These are phyloP conservation scores for Boletus pseudopeckii DNA, from an alignment of 768 basidiomycete species.

Conservation along the genomic window DNA sequence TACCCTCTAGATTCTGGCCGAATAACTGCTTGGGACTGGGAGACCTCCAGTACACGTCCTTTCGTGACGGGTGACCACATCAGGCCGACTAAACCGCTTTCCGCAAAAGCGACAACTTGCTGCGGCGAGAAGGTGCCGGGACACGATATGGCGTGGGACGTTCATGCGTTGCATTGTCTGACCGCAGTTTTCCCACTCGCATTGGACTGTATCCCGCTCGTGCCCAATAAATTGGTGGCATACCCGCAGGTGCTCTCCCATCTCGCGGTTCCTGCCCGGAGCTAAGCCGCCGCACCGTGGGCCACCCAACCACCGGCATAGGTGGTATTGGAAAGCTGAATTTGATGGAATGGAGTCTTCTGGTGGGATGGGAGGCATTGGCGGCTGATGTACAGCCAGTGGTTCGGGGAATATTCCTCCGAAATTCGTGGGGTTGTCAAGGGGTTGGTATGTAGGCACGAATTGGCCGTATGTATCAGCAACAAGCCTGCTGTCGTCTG, in stretches of 20 bases:
- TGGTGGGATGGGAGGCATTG: slow-evolving; percentile 12
- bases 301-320: slow-evolving; percentile 24
- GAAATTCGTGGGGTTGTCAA: not conserved
- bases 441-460: not conserved
- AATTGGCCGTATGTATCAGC: not conserved
- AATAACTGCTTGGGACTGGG: not conserved
- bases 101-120: slow-evolving; percentile 23
- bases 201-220: slow-evolving; percentile 23
- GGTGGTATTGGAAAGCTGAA: slow-evolving; percentile 7
- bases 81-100: slow-evolving; percentile 25
- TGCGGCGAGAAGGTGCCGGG: slow-evolving; percentile 24
- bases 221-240: slow-evolving; percentile 25
- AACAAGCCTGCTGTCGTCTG: not conserved
- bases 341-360: not conserved
- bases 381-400: slow-evolving; percentile 9
- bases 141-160: slow-evolving; percentile 28
- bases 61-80: slow-evolving; percentile 28
- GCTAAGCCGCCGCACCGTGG: slow-evolving; percentile 21
- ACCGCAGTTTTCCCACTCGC: slow-evolving; percentile 24
- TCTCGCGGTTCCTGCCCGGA: slow-evolving; percentile 30
- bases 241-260: slow-evolving; percentile 25
- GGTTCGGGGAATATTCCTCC: not conserved
- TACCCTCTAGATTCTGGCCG: not conserved
- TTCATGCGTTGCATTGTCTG: slow-evolving; percentile 30
- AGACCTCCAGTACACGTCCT: slow-evolving; percentile 13